phyloP scores from a whole-genome alignment of 495 filamentous ascomycete species.

The Aspergillus kassunensis region DNA sequence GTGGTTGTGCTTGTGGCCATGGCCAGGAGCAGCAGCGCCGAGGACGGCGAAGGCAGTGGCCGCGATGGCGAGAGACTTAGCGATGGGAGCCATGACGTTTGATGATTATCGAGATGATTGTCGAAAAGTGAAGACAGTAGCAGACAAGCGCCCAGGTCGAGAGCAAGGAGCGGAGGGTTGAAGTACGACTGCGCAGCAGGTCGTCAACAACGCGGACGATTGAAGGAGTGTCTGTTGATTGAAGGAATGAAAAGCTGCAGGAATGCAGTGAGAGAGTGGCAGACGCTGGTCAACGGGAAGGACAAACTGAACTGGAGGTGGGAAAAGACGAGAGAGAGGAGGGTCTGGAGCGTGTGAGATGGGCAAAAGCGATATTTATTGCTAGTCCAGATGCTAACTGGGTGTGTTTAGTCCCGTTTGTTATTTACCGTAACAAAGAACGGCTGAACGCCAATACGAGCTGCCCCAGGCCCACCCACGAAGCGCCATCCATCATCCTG shows the following conservation, averaged over 20 bases:
- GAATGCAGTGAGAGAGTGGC: conserved; percentile 12
- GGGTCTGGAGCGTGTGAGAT: conserved; percentile 7
- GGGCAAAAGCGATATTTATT: conserved; percentile 18
- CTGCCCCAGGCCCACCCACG: conserved; percentile 5
- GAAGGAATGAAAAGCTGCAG: conserved; percentile 17
- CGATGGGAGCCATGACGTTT: conserved; percentile 39
- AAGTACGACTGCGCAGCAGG: conserved; percentile 39
- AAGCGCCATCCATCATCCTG: not conserved
- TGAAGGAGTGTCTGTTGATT: conserved; percentile 16
- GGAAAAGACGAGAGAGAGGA: conserved; percentile 4
- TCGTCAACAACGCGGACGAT: conserved; percentile 5
- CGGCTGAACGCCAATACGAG: not conserved
- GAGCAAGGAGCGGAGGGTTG: conserved; percentile 14
- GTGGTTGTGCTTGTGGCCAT: conserved; percentile 19
- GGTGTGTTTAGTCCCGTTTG: conserved; percentile 4
- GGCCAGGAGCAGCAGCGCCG: conserved; percentile 31
- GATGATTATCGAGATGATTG: conserved; percentile 6
- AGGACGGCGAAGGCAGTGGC: conserved; percentile 38
- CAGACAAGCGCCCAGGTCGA: conserved; percentile 11
- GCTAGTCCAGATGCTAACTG: conserved; percentile 1
- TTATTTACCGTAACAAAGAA: not conserved
- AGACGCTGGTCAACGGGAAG: conserved; percentile 14
- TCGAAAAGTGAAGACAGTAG: too few relatives aligned
- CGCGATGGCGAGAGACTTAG: conserved; percentile 40
- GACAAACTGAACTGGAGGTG: too few relatives aligned